These are phyloP conservation scores for Bipolaris victoriae DNA, from an alignment of 2,329 filamentous ascomycete species.

Conservation along the genomic window DNA sequence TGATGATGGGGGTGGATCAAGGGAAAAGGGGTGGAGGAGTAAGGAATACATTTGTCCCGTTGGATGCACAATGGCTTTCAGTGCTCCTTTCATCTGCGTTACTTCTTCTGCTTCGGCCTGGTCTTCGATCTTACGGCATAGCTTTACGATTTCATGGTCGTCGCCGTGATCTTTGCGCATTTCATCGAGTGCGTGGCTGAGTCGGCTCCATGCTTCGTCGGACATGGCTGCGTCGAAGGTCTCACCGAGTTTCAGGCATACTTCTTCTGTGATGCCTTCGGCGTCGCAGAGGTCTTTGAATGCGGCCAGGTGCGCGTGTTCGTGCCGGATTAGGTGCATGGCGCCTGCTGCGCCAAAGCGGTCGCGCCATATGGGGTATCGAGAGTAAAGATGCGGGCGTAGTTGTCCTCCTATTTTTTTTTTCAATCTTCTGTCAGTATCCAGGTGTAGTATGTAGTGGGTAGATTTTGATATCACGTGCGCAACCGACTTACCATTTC, in stretches of 20 bases:
- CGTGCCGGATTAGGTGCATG: slow-evolving; percentile 20
- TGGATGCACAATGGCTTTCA: slow-evolving; percentile 15
- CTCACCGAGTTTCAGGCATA: slow-evolving; percentile 19
- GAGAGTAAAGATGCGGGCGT: slow-evolving; percentile 20
- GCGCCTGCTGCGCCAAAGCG: slow-evolving; percentile 17
- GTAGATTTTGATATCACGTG: background rate
- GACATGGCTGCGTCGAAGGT: slow-evolving; percentile 24
- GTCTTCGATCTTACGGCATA: slow-evolving; percentile 13
- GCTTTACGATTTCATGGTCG: slow-evolving; percentile 12
- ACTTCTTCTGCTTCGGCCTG: slow-evolving; percentile 9
- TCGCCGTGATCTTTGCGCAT: slow-evolving; percentile 18
- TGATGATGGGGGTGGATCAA: too few relatives aligned
- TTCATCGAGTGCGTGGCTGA: slow-evolving; percentile 15
- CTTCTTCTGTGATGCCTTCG: slow-evolving; percentile 17
- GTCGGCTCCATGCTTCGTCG: slow-evolving; percentile 19
- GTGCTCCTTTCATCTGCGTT: slow-evolving; percentile 19
- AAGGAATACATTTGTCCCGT: slow-evolving; percentile 14
- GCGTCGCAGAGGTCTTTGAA: slow-evolving; percentile 14
- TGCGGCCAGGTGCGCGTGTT: slow-evolving; percentile 16
- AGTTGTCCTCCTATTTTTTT: slow-evolving; percentile 16
- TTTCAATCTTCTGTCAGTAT: background rate
- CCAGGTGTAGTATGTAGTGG: too few relatives aligned
- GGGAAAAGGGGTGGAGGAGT: background rate
- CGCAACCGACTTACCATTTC: slow-evolving; percentile 11
- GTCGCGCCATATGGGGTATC: slow-evolving; percentile 16